Percentiles rank a stretch among this genome's conserved stretches.
Evolutionary conservation across 768 basidiomycete species (phyloP).

Genomic region (Termitomyces titanicus): DNA sequence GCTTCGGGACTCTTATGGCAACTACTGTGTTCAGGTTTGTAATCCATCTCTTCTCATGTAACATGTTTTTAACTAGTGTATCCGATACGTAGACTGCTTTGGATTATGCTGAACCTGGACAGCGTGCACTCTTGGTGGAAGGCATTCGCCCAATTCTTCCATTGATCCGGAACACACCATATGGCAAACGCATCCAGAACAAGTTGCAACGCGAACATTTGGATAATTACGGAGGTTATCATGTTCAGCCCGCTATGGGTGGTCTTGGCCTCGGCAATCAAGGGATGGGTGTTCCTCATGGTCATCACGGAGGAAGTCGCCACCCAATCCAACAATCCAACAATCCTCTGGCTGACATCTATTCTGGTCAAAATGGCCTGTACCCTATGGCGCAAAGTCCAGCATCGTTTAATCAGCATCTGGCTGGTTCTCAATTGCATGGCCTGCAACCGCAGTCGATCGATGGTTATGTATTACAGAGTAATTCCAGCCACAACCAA

Average conservation of each 20-base stretch:
- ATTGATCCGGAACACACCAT: constrained; percentile 97
- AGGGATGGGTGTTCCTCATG: constrained; percentile 40
- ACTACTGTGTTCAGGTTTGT: constrained; percentile 87
- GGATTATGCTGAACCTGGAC: constrained; percentile 94
- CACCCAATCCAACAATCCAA: constrained; percentile 51
- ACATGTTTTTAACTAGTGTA: constrained; percentile 6
- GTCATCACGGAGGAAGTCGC: constrained; percentile 37
- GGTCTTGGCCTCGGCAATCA: constrained; percentile 58
- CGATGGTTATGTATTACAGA: constrained; percentile 79
- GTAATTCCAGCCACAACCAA: constrained; percentile 63
- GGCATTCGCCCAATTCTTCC: constrained; percentile 98
- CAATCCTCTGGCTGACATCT: constrained; percentile 62
- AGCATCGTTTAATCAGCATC: constrained; percentile 57
- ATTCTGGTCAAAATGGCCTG: constrained; percentile 56
- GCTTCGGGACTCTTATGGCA: constrained; percentile 93
- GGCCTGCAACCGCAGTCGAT: constrained; percentile 67
- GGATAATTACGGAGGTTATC: constrained; percentile 61
- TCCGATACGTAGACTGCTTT: constrained; percentile 71
- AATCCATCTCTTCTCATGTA: neutral
- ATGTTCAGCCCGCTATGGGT: constrained; percentile 56
- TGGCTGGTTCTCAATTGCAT: constrained; percentile 50
- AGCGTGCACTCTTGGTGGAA: constrained; percentile 90
- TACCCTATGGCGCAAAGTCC: constrained; percentile 56
- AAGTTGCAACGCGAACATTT: constrained; percentile 94
- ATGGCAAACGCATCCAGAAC: constrained; percentile 98